These are phyloP conservation scores for Malus sieversii DNA, from an alignment of 306 rosid species.

Conservation along the genomic window DNA sequence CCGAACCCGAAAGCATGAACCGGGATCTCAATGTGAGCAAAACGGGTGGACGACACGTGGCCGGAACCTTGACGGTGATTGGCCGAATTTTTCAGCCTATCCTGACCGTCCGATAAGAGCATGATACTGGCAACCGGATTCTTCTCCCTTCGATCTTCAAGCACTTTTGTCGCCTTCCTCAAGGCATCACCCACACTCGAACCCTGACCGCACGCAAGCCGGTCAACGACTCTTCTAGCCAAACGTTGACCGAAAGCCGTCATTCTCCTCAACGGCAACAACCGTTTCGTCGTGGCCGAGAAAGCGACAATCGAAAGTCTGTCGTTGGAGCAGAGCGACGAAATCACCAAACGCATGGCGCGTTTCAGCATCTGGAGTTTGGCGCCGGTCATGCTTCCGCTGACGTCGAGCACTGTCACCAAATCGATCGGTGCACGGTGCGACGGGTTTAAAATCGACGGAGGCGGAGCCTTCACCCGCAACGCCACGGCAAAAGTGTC, in stretches of 20 bases:
- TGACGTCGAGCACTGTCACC: slow-evolving; percentile 65
- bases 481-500: slow-evolving; percentile 60
- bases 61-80: slow-evolving; percentile 30
- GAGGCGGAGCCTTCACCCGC: slow-evolving; percentile 61
- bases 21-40: slow-evolving; percentile 77
- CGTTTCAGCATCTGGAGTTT: slow-evolving; percentile 77
- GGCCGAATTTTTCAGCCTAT: slow-evolving; percentile 4
- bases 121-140: slow-evolving; percentile 69
- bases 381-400: slow-evolving; percentile 65
- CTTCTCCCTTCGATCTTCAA: slow-evolving; percentile 66
- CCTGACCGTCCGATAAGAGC: slow-evolving; percentile 68
- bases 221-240: slow-evolving; percentile 60
- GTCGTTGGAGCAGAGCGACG: slow-evolving; percentile 58
- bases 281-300: slow-evolving; percentile 44
- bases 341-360: slow-evolving; percentile 69
- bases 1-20: slow-evolving; percentile 70
- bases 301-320: slow-evolving; percentile 78
- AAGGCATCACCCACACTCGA: slow-evolving; percentile 43
- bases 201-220: slow-evolving; percentile 45
- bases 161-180: slow-evolving; percentile 58
- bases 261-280: slow-evolving; percentile 57
- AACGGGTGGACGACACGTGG: slow-evolving; percentile 57
- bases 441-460: slow-evolving; percentile 22
- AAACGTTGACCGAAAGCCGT: slow-evolving; percentile 54
- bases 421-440: slow-evolving; percentile 74